Evolutionary conservation across 768 basidiomycete genomes (phyloP).

Genomic region (Cytidiella melzeri): DNA sequence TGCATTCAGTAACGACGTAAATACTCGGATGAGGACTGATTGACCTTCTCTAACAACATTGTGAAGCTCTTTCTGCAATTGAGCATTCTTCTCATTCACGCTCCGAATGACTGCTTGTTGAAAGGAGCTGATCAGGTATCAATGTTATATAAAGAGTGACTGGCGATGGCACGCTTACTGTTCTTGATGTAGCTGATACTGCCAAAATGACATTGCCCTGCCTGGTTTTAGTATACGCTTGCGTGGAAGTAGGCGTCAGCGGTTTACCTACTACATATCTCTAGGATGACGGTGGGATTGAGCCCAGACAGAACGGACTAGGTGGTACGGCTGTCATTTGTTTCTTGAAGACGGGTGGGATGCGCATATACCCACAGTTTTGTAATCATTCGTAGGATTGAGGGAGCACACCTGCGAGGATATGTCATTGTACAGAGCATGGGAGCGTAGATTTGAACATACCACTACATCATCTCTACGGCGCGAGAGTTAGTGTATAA

Average conservation of each 20-base stretch:
- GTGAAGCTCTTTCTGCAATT: slow-evolving; percentile 79
- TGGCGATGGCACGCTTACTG: slow-evolving; percentile 36
- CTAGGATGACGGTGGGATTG: slow-evolving; percentile 66
- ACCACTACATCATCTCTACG: slow-evolving; percentile 29
- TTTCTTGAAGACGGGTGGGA: slow-evolving; percentile 2
- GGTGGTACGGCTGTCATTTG: slow-evolving; percentile 4
- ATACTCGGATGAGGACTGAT: neutral
- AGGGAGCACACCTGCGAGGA: slow-evolving; percentile 63
- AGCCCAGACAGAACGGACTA: slow-evolving; percentile 84
- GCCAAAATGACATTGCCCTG: slow-evolving; percentile 87
- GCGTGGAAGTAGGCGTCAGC: no score
- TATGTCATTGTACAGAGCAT: slow-evolving; percentile 33
- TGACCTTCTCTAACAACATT: slow-evolving; percentile 81
- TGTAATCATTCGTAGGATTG: slow-evolving; percentile 86
- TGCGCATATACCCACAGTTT: slow-evolving; percentile 57
- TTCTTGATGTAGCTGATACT: slow-evolving; percentile 86
- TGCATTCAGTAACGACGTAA: no score
- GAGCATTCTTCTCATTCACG: slow-evolving; percentile 76
- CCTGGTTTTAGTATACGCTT: no score
- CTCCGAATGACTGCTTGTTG: slow-evolving; percentile 80
- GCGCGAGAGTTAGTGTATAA: neutral
- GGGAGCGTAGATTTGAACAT: slow-evolving; percentile 46
- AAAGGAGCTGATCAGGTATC: slow-evolving; percentile 48
- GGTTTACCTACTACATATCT: slow-evolving; percentile 72
- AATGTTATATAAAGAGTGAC: slow-evolving; percentile 6